phyloP scores from a whole-genome alignment of 345 rosid species.

The Rhodomyrtus tomentosa region DNA sequence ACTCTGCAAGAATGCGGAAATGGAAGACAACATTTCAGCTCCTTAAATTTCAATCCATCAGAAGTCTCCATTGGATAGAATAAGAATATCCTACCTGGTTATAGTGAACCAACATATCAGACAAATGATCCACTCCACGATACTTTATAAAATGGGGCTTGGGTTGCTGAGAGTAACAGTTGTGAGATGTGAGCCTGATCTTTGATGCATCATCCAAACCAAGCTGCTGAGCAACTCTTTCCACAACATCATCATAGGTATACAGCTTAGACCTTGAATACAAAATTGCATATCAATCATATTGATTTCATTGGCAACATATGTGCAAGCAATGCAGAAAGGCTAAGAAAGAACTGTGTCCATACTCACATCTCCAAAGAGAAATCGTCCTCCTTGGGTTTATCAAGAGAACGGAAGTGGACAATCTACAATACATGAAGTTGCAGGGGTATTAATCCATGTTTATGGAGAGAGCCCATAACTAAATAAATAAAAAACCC shows the following conservation, averaged over 20 bases:
- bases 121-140: conserved; percentile 60
- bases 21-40: conserved; percentile 1
- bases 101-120: conserved; percentile 86
- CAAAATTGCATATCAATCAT: background rate
- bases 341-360: background rate
- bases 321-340: background rate
- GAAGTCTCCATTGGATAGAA: background rate
- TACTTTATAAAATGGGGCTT: conserved; percentile 69
- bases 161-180: conserved; percentile 70
- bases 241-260: conserved; percentile 92
- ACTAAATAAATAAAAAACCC: background rate
- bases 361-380: conserved; percentile 78
- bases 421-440: conserved; percentile 45
- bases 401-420: conserved; percentile 80
- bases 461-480: background rate
- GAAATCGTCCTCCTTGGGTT: conserved; percentile 85
- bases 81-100: conserved; percentile 49
- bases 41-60: background rate
- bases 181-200: conserved; percentile 65
- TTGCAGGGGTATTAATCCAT: background rate
- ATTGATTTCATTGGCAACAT: background rate
- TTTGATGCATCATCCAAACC: conserved; percentile 65
- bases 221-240: conserved; percentile 50
- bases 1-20: conserved; percentile 31
- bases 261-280: conserved; percentile 70